These are phyloP conservation scores for Kodamaea hsintzibuensis DNA, from an alignment of 805 yeast species.

Conservation along the genomic window DNA sequence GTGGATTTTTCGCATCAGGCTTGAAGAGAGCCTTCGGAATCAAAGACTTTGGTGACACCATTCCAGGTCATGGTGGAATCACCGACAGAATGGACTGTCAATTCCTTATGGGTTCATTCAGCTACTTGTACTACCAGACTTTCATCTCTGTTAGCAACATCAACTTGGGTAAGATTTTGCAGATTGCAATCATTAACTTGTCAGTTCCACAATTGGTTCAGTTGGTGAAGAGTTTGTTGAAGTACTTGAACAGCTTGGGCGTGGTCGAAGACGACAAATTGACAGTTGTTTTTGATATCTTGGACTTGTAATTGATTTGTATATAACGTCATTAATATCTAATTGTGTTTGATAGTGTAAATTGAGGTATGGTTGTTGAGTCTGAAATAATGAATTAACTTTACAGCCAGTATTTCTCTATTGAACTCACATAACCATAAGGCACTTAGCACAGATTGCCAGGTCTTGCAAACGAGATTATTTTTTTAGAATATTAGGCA, in stretches of 20 bases:
- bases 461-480: too few species aligned
- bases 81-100: constrained; percentile 98
- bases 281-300: constrained; percentile 28
- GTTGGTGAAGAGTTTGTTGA: constrained; percentile 58
- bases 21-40: constrained; percentile 93
- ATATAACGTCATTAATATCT: constrained; percentile 1
- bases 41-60: constrained; percentile 96
- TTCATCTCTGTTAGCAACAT: constrained; percentile 75
- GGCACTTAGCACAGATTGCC: too few species aligned
- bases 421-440: too few species aligned
- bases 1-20: constrained; percentile 98
- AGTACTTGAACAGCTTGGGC: constrained; percentile 46
- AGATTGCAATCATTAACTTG: constrained; percentile 71
- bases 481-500: too few species aligned
- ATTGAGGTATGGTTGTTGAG: background rate
- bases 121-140: constrained; percentile 89
- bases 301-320: constrained; percentile 18
- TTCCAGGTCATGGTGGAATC: constrained; percentile 98
- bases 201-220: constrained; percentile 63
- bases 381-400: too few species aligned
- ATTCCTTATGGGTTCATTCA: constrained; percentile 94
- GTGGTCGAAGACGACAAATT: constrained; percentile 30
- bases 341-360: background rate
- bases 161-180: constrained; percentile 73
- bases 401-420: too few species aligned